Evolutionary conservation across 768 basidiomycete genomes (phyloP).

Genomic region (Phlebiopsis flavidoalba): DNA sequence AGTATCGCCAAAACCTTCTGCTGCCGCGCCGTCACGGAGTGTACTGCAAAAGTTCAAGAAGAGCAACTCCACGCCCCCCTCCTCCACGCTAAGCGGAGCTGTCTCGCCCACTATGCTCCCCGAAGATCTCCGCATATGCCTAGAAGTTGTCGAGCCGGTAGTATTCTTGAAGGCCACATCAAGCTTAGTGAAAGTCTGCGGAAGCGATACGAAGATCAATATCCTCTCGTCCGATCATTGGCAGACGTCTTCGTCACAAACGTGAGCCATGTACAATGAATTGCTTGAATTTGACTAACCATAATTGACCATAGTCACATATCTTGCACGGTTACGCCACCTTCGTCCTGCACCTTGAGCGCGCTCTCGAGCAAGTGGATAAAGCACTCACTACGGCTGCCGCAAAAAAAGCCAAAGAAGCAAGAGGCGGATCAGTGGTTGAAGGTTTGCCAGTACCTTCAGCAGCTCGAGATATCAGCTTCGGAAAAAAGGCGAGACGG

Average conservation of each 20-base stretch:
- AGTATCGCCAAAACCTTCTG: conserved; percentile 37
- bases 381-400: conserved; percentile 60
- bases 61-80: conserved; percentile 45
- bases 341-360: conserved; percentile 92
- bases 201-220: conserved; percentile 94
- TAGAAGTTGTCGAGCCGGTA: conserved; percentile 83
- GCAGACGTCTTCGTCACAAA: conserved; percentile 96
- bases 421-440: conserved; percentile 77
- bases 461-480: conserved; percentile 75
- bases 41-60: conserved; percentile 68
- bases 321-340: conserved; percentile 92
- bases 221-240: conserved; percentile 85
- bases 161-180: conserved; percentile 87
- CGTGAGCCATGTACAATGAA: conserved; percentile 45
- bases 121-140: conserved; percentile 77
- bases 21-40: conserved; percentile 26
- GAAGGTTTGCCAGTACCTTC: conserved; percentile 68
- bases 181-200: conserved; percentile 78
- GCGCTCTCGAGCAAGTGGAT: conserved; percentile 85
- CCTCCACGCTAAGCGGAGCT: conserved; percentile 41
- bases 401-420: conserved; percentile 75
- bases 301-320: conserved; percentile 58
- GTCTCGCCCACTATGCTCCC: conserved; percentile 79
- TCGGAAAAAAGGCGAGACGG: conserved; percentile 88
- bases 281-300: conserved; percentile 1